Evolutionary conservation across 2,329 filamentous ascomycete genomes (phyloP).

Genomic region (Bipolaris cookei): DNA sequence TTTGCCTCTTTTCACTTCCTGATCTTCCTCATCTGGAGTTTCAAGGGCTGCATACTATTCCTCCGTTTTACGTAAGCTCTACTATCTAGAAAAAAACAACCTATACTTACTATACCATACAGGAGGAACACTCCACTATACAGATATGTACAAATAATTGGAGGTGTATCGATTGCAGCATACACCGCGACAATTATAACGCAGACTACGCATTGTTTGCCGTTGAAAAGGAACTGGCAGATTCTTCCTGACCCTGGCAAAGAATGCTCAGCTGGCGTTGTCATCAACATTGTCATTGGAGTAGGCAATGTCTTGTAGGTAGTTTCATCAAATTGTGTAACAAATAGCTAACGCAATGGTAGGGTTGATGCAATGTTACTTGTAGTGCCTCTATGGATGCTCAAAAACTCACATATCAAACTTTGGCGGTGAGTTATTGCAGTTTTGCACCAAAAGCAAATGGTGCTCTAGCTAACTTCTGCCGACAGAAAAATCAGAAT

Average conservation of each 20-base stretch:
- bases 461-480: neutral
- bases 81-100: neutral
- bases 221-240: neutral
- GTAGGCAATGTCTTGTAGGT: constrained; percentile 4
- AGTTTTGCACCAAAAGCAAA: no score
- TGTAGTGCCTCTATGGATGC: constrained; percentile 2
- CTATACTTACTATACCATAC: neutral
- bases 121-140: neutral
- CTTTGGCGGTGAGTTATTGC: constrained; percentile 2
- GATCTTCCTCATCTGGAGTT: constrained; percentile 1
- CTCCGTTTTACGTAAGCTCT: neutral
- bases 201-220: constrained; percentile 6
- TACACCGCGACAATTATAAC: constrained; percentile 1
- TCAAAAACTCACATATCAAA: constrained; percentile 2
- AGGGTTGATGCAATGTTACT: constrained; percentile 3
- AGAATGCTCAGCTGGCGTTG: neutral
- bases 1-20: neutral
- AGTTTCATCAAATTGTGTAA: rapidly evolving
- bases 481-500: neutral
- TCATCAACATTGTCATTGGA: constrained; percentile 5
- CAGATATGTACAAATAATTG: neutral
- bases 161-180: neutral
- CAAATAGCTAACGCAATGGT: neutral
- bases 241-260: constrained; percentile 3
- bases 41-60: neutral